Base-by-base conservation (phyloP, 768 basidiomycete genomes). In the Leccinum fibrillosum region DNA sequence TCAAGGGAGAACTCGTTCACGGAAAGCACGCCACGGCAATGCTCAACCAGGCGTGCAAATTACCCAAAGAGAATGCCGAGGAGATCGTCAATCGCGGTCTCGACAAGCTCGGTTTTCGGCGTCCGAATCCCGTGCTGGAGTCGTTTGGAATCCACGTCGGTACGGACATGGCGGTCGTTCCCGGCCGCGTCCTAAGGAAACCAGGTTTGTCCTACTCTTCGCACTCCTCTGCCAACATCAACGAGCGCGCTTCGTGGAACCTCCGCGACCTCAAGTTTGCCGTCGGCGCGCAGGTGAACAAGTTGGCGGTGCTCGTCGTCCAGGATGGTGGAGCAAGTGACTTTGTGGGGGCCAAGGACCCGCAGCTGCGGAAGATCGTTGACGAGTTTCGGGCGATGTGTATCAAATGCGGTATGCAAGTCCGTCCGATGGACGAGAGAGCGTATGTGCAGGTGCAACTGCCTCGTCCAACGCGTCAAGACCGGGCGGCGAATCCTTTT, bases 251-350 rank as follows among this genome's bases (percentile, higher is more conserved):
- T 3, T 76, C 79, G 28, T 83, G 82, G 82, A 83, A 84, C 62
- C 65, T 84, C 45, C 68, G 80, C 34, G 74, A 76, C 51, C 72
- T 74, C 77, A 82, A 78, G 62, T 92, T 92, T 64, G 73, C 81
- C 2, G 73, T 71, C 19, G 88, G 88, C 4, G 85, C 76, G 2
- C 71, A 61, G 17, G 68, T 93, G 51, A 71, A 75, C 42, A 80
- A 80, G 30, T 90, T 88, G 88, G 86, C 80, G 1, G 86, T 91
- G 6, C 73, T 93, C 13, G 71, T 89, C 47, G 82, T 93, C 58
- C 72, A 76, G 52, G 89, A 91, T 60, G 76, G 79, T 55, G 52
- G 56, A 2, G 62, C 76, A 21, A 78, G 79, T 23, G 88, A 91
- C 64, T 92, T 91, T 64, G 30, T 6, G 0, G 78, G 75, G 3